Conservation (phyloP, 345 rosid genomes). For the Salix dunnii region DNA sequence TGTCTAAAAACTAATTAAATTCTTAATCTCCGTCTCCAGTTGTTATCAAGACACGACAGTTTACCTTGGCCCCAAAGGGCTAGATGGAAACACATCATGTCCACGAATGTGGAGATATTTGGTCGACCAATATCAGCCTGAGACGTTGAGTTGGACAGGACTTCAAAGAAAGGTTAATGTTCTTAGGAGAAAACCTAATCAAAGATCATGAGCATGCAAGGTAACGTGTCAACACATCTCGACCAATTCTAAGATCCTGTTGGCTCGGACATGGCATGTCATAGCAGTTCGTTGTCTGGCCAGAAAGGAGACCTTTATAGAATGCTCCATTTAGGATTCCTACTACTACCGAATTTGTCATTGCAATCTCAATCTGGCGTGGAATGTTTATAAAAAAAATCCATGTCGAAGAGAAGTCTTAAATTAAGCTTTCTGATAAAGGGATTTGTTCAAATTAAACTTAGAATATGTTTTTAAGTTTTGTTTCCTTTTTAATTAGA, state of each 20-base stretch:
- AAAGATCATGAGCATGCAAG: not conserved
- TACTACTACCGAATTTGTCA: not conserved
- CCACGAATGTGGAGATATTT: not conserved
- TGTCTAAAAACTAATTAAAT: too few species aligned
- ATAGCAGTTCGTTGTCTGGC: not conserved
- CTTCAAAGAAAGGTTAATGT: not conserved
- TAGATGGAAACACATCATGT: not conserved
- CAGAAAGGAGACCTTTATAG: not conserved
- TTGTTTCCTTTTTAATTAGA: too few species aligned
- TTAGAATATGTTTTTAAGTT: too few species aligned
- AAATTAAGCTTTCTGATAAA: too few species aligned
- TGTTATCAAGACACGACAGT: not conserved
- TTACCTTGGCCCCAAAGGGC: not conserved
- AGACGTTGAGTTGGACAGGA: not conserved
- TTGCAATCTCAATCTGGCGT: too few species aligned
- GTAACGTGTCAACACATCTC: not conserved
- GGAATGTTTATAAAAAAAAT: too few species aligned
- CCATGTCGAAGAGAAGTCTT: too few species aligned
- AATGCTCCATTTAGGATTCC: not conserved
- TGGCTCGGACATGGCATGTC: constrained; percentile 3
- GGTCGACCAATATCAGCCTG: too few species aligned
- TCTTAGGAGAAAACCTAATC: not conserved
- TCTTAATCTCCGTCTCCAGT: too few species aligned
- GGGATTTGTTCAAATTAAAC: too few species aligned
- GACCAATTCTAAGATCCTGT: not conserved